Conservation (phyloP, 257 asterid species). For the Gentiana straminea region DNA sequence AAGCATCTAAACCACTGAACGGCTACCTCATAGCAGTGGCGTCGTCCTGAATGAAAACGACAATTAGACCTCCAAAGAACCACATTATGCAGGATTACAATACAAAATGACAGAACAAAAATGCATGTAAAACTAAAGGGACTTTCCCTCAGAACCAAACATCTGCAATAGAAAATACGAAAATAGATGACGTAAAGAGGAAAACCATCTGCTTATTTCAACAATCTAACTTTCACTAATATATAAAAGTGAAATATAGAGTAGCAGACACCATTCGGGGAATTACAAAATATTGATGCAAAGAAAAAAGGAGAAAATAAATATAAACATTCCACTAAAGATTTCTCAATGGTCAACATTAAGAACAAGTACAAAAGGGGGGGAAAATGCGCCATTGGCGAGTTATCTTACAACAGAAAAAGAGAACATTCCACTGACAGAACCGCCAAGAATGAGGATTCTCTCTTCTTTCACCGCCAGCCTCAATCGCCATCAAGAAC, state of each 20-base stretch:
- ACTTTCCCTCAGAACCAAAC: slow-evolving; percentile 9
- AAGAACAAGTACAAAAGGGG: slow-evolving; percentile 50
- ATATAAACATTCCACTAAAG: slow-evolving; percentile 16
- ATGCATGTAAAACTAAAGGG: not conserved
- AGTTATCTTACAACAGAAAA: slow-evolving; percentile 97
- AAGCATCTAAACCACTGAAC: slow-evolving; percentile 88
- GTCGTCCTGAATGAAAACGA: slow-evolving; percentile 85
- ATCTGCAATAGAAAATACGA: slow-evolving; percentile 1
- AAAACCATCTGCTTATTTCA: slow-evolving; percentile 4
- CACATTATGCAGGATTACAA: slow-evolving; percentile 18
- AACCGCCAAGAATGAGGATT: slow-evolving; percentile 57
- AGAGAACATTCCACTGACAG: slow-evolving; percentile 91
- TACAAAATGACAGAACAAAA: slow-evolving; percentile 11
- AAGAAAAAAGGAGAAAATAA: slow-evolving; percentile 10
- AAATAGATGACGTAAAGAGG: not conserved
- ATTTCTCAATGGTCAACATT: slow-evolving; percentile 44
- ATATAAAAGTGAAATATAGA: slow-evolving; percentile 27
- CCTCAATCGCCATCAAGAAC: slow-evolving; percentile 40
- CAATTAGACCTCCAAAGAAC: slow-evolving; percentile 72
- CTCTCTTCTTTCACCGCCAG: slow-evolving; percentile 40
- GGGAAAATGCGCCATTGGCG: slow-evolving; percentile 60
- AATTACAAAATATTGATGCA: slow-evolving; percentile 13
- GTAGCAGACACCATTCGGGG: slow-evolving; percentile 24
- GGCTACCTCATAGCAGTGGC: slow-evolving; percentile 82
- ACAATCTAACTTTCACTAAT: slow-evolving; percentile 20